These are phyloP conservation scores for Leishmania mexicana DNA, from an alignment of 208 protist genomes.

Conservation along the genomic window DNA sequence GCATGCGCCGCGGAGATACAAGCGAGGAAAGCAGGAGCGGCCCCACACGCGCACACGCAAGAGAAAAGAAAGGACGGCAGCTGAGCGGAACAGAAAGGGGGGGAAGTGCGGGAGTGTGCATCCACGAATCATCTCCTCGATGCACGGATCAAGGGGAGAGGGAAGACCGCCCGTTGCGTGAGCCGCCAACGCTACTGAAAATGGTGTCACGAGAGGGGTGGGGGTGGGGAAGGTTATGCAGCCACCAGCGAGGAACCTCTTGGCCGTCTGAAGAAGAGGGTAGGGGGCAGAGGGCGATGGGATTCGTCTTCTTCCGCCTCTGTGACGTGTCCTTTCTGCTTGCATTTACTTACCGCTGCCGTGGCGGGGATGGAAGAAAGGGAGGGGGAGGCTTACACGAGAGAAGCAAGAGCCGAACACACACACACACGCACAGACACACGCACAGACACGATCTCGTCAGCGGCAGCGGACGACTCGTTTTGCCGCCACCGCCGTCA, in stretches of 20 bases:
- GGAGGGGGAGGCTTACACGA: neutral
- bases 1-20: neutral
- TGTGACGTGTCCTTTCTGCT: neutral
- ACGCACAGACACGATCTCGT: too few relatives aligned
- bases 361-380: neutral
- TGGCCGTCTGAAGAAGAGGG: too few relatives aligned
- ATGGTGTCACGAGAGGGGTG: neutral
- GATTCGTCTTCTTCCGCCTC: neutral
- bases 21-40: neutral
- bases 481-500: neutral
- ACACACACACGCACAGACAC: neutral
- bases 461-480: neutral
- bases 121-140: neutral
- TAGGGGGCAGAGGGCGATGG: neutral
- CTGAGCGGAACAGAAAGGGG: neutral
- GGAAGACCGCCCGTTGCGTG: neutral
- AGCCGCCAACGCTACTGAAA: neutral
- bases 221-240: neutral
- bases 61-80: neutral
- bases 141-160: neutral
- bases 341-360: constrained; percentile 8
- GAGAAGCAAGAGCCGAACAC: neutral
- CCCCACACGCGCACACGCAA: neutral
- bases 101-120: neutral
- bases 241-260: neutral